Conservation (phyloP, 768 basidiomycete genomes). For the Trametes gibbosa region DNA sequence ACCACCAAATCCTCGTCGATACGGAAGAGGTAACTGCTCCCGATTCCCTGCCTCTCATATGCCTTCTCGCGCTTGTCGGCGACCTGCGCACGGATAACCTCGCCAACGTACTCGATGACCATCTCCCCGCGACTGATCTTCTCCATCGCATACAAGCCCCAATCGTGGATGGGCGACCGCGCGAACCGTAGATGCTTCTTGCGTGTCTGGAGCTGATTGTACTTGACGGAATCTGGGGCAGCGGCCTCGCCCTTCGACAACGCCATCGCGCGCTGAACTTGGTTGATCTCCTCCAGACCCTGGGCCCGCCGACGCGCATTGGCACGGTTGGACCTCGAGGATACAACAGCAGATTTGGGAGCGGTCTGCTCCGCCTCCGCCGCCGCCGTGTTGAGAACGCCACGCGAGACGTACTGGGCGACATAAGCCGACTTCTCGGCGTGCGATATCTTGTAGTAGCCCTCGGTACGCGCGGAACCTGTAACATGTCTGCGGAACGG, state of each 20-base stretch:
- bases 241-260: constrained; percentile 73
- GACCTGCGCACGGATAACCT: constrained; percentile 91
- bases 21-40: constrained; percentile 95
- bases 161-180: constrained; percentile 94
- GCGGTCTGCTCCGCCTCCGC: constrained; percentile 44
- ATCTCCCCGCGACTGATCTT: constrained; percentile 91
- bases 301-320: constrained; percentile 88
- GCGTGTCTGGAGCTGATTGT: constrained; percentile 95
- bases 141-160: constrained; percentile 98
- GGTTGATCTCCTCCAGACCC: constrained; percentile 92
- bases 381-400: constrained; percentile 40
- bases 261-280: constrained; percentile 78
- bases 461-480: constrained; percentile 90
- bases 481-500: constrained; percentile 76
- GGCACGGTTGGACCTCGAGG: constrained; percentile 87
- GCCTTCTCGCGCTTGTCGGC: constrained; percentile 97
- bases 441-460: constrained; percentile 93
- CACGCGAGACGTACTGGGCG: constrained; percentile 76
- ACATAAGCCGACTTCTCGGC: constrained; percentile 91
- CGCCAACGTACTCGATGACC: constrained; percentile 99
- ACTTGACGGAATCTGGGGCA: constrained; percentile 84
- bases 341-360: constrained; percentile 55
- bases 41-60: constrained; percentile 96
- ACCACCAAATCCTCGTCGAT: constrained; percentile 98
- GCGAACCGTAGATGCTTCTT: constrained; percentile 98